Percentiles rank a stretch among this genome's conserved stretches.
These are phyloP conservation scores for Leccinum ochraceum DNA, from an alignment of 768 basidiomycete genomes.

Conservation along the genomic window DNA sequence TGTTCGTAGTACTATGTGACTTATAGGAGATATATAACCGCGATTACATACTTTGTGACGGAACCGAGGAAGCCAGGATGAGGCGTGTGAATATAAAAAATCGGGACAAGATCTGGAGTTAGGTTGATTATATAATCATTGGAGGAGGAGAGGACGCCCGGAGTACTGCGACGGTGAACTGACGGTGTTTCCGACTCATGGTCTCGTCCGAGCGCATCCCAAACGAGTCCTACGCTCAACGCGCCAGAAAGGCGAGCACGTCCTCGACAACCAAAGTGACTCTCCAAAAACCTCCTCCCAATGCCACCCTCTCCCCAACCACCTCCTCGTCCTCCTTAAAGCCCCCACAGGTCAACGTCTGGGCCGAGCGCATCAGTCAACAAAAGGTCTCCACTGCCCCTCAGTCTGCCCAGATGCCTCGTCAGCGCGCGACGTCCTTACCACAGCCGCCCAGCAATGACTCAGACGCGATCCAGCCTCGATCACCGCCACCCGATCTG, in stretches of 20 bases:
- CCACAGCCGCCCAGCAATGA: conserved; percentile 17
- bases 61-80: neutral
- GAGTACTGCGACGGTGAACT: conserved; percentile 22
- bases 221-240: conserved; percentile 59
- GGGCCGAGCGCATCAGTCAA: conserved; percentile 44
- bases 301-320: neutral
- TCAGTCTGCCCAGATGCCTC: conserved; percentile 18
- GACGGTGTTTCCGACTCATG: conserved; percentile 28
- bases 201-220: conserved; percentile 37
- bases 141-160: conserved; percentile 15
- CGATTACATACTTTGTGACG: neutral
- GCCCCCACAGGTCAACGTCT: conserved; percentile 39
- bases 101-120: conserved; percentile 15
- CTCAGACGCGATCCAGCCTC: conserved; percentile 12
- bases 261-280: conserved; percentile 4
- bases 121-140: conserved; percentile 22
- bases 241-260: conserved; percentile 45
- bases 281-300: neutral
- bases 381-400: conserved; percentile 34
- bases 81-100: conserved; percentile 15
- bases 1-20: no score
- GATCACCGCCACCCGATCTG: conserved; percentile 21
- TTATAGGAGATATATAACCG: neutral
- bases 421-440: conserved; percentile 13
- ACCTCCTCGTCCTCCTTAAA: conserved; percentile 14